Conservation (phyloP, 129 eudicot species). For the Pseudognaphalium luteoalbum region DNA sequence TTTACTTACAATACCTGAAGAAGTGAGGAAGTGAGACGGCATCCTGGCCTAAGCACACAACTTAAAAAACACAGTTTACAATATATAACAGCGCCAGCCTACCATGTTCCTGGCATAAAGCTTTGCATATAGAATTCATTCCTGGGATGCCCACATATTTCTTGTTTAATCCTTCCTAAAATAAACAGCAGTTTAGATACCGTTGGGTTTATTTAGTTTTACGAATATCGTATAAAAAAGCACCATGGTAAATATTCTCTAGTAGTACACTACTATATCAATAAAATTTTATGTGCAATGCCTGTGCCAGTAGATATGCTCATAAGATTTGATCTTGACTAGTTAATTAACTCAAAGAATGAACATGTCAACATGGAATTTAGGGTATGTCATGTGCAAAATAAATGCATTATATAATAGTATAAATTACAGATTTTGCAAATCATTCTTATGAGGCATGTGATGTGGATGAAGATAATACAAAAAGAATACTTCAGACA, state of each 20-base stretch:
- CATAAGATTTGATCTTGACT: conserved; percentile 6
- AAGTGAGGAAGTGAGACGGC: conserved; percentile 16
- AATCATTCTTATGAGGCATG: conserved; percentile 26
- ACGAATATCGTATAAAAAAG: neutral
- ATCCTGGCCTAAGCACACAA: neutral
- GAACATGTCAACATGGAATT: conserved; percentile 30
- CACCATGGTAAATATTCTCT: neutral
- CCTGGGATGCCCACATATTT: conserved; percentile 91
- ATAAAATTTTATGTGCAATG: neutral
- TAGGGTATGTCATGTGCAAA: conserved; percentile 27
- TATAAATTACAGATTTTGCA: conserved; percentile 13
- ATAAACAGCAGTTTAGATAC: conserved; percentile 31
- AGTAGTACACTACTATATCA: conserved; percentile 6
- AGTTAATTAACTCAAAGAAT: conserved; percentile 18
- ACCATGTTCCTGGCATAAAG: conserved; percentile 56
- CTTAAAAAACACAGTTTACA: conserved; percentile 5
- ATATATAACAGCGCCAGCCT: conserved; percentile 47
- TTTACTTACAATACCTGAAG: conserved; percentile 73
- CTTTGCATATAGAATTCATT: conserved; percentile 93
- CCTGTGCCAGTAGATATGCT: neutral
- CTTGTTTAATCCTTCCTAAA: conserved; percentile 50
- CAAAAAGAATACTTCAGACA: conserved; percentile 33
- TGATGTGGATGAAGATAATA: conserved; percentile 33
- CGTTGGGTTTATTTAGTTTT: neutral
- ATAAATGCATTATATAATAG: conserved; percentile 23